Base-by-base conservation (phyloP, 75 land plant genomes). In the Sequoia sempervirens region DNA sequence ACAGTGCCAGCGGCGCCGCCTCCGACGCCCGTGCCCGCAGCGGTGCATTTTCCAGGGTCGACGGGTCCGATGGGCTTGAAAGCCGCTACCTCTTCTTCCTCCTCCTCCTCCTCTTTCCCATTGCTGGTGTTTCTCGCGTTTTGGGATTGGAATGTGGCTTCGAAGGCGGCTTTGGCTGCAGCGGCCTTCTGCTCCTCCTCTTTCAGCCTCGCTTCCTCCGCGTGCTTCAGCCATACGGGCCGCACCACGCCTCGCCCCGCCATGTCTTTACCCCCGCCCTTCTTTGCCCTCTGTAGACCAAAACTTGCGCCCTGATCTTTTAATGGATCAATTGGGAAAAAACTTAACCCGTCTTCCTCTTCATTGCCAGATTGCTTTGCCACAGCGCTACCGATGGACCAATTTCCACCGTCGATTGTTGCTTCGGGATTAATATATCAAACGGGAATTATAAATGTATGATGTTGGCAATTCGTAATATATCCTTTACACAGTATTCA, bases 231-330 rank as follows among this genome's bases (percentile, higher is more conserved):
- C 89, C 89, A 88, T 0, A 87, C 85, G n/a, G 88, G 89, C 20
- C 89, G 88, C 43, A 82, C 88, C 38, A 38, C 84, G 14, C 82
- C 89, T 5, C 92, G 88, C 84, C 89, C 96, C 79, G 94, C 96
- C 96, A 94, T 94, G 72, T 18, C 4, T 53, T 15, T 13, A 15
- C 15, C 14, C 54, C 54, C 12, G 5, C 20, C 61, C 61, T 56
- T 17, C 61, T 56, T 3, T 56, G 61, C 76, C 38, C 41, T 74
- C 20, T 37, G 76, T 3, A 37, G 38, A 17, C 76, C 41, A 23
- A 36, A 32, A 30, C 13, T 70, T 38, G 8, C 5, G 26, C 66
- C 66, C n/a, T 23, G 66, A 61, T 58, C 64, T 58, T 23, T 58
- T 58, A 23, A 58, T 58, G 64, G n/a, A 58, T 61, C n/a, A 6